A percentile compares a stretch with the other conserved stretches of the same genome.
These are phyloP conservation scores for Chlorella sorokiniana DNA, from an alignment of 139 green algal species.

Conservation along the genomic window DNA sequence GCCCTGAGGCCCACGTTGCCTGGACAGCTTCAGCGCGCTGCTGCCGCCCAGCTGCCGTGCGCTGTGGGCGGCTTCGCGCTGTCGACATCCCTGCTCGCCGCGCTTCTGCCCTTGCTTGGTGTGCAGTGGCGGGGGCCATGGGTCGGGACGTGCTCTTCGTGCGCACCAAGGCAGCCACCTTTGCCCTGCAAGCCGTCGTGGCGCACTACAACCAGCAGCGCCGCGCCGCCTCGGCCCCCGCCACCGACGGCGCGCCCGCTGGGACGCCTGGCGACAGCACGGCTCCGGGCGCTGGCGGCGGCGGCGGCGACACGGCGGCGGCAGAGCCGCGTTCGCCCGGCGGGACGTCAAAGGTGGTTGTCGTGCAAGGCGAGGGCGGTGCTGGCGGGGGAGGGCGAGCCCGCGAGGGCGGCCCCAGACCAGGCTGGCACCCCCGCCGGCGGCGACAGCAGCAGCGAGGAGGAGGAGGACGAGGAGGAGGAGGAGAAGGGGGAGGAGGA, in stretches of 20 bases:
- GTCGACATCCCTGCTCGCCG: too few species aligned
- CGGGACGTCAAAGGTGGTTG: too few species aligned
- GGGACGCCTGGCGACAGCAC: not conserved
- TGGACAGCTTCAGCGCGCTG: too few species aligned
- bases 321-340: too few species aligned
- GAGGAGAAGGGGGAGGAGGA: constrained; percentile 34
- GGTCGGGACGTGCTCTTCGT: constrained; percentile 84
- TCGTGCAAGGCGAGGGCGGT: too few species aligned
- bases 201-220: not conserved
- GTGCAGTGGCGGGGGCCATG: constrained; percentile 70
- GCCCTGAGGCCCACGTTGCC: too few species aligned
- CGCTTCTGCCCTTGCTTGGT: constrained; percentile 24
- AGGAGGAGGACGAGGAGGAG: constrained; percentile 50
- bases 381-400: not conserved
- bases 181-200: constrained; percentile 65
- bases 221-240: not conserved
- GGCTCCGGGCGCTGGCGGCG: not conserved
- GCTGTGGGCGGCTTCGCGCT: too few species aligned
- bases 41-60: too few species aligned
- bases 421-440: not conserved
- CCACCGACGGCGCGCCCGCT: too few species aligned
- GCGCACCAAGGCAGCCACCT: constrained; percentile 75
- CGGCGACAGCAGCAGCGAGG: constrained; percentile 42
- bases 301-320: not conserved
- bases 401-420: not conserved